phyloP scores from a whole-genome alignment of 257 asterid genomes.

The Salvia miltiorrhiza region DNA sequence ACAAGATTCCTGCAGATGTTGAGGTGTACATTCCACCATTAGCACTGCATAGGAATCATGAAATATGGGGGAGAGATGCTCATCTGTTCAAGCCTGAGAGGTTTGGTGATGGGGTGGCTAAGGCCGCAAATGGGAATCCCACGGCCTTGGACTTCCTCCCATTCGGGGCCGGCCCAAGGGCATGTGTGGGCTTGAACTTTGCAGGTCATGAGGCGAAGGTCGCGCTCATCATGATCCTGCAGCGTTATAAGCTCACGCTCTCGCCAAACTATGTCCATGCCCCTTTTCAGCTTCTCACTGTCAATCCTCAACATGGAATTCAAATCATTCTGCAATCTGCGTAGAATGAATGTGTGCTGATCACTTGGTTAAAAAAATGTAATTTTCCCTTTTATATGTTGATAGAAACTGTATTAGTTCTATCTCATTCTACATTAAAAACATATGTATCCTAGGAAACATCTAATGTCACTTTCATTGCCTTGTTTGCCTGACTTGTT shows the following conservation, averaged over 20 bases:
- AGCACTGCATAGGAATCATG: constrained; percentile 15
- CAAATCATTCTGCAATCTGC: constrained; percentile 30
- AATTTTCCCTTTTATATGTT: too few species aligned
- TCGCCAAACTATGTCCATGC: constrained; percentile 39
- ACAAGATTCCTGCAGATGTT: constrained; percentile 18
- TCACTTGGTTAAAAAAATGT: too few species aligned
- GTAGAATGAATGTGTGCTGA: background rate
- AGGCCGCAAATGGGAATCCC: constrained; percentile 15
- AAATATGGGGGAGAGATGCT: constrained; percentile 28
- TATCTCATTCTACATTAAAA: background rate
- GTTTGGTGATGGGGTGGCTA: constrained; percentile 27
- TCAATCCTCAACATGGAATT: constrained; percentile 37
- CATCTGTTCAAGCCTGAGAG: constrained; percentile 20
- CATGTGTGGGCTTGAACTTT: constrained; percentile 21
- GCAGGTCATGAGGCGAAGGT: constrained; percentile 12
- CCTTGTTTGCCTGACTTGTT: constrained; percentile 15
- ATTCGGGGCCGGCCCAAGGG: constrained; percentile 21
- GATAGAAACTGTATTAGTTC: too few species aligned
- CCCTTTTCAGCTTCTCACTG: constrained; percentile 31
- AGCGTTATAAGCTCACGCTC: constrained; percentile 7
- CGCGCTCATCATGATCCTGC: constrained; percentile 14
- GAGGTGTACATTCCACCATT: constrained; percentile 1
- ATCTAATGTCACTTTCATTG: constrained; percentile 6
- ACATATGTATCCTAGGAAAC: background rate
- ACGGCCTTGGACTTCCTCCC: constrained; percentile 22